Base-by-base conservation (phyloP, 495 filamentous ascomycete genomes). In the Tuber melanosporum region DNA sequence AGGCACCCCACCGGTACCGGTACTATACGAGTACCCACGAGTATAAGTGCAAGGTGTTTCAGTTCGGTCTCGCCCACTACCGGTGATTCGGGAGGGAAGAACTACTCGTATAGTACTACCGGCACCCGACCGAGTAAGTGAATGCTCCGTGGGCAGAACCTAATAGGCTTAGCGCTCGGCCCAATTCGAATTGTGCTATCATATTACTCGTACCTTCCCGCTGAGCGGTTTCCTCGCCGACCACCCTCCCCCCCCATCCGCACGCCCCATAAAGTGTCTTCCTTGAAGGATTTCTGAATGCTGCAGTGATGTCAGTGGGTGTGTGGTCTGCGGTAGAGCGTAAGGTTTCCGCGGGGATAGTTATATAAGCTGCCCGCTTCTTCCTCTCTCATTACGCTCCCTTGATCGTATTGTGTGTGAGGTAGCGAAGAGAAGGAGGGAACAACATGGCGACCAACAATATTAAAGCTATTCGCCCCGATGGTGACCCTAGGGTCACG, bases 401-500 rank as follows among this genome's bases (percentile, higher is more conserved):
- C 57, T 12, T 14, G 26, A 19, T 32, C 32, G 32, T 17, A 19
- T 26, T 36, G 26, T 17, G 32, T 36, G 26, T 36, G 57, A 14
- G 26, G 57, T 36, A 36, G 14, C 3, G 57, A 66, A 36, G 26
- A 32, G 15, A 36, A 66, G 8, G 1, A 17, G 1, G 5, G 7
- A 9, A 32, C 1, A 66, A 32, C 26, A 66, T 66, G 57, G 26
- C 57, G 26, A 66, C 57, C 14, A 66, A 14, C 26, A 47, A 72
- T 42, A 71, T 80, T 66, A 44, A 76, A 32, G 73, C 82, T 52
- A 84, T 86, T 43, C 78, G 77, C 46, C 82, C 83, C n/a, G 75
- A 80, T 41, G 79, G 84, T 43, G 84, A 85, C 74, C 69, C 73
- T 1, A 75, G 85, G 46, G 80, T 85, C 46, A 83, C 81, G 15